Conservation (phyloP, 2,329 filamentous ascomycete species). For the Diplodia scrobiculata region DNA sequence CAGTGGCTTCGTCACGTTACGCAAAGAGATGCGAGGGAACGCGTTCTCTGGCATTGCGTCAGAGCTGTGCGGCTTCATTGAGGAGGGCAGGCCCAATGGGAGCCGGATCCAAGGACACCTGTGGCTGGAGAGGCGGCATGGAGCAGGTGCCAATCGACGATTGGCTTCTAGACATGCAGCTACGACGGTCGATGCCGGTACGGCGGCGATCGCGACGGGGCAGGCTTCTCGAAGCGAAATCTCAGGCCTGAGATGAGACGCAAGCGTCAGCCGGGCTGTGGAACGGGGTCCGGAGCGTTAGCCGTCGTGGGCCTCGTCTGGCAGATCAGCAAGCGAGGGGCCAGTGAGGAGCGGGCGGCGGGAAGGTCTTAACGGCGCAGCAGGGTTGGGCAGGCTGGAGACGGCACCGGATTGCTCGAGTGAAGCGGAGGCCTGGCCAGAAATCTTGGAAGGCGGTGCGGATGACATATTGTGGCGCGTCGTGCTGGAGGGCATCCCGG, state of each 20-base stretch:
- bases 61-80: constrained; percentile 11
- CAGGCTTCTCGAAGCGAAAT: constrained; percentile 18
- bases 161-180: constrained; percentile 4
- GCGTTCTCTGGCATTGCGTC: constrained; percentile 27
- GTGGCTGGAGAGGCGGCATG: constrained; percentile 25
- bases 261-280: constrained; percentile 11
- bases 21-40: constrained; percentile 14
- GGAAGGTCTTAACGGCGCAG: constrained; percentile 17
- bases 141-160: constrained; percentile 21
- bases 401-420: constrained; percentile 10
- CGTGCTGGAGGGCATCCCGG: constrained; percentile 19
- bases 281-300: background rate
- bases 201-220: constrained; percentile 13
- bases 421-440: constrained; percentile 7
- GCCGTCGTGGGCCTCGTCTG: constrained; percentile 1
- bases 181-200: constrained; percentile 11
- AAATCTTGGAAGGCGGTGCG: constrained; percentile 26
- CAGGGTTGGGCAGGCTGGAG: constrained; percentile 1
- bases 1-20: constrained; percentile 27
- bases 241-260: constrained; percentile 14
- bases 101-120: constrained; percentile 3
- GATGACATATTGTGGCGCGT: constrained; percentile 27
- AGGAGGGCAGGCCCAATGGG: constrained; percentile 4
- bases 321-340: constrained; percentile 12
- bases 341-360: background rate